These are phyloP conservation scores for Amanita phalloides DNA, from an alignment of 768 basidiomycete genomes.

Conservation along the genomic window DNA sequence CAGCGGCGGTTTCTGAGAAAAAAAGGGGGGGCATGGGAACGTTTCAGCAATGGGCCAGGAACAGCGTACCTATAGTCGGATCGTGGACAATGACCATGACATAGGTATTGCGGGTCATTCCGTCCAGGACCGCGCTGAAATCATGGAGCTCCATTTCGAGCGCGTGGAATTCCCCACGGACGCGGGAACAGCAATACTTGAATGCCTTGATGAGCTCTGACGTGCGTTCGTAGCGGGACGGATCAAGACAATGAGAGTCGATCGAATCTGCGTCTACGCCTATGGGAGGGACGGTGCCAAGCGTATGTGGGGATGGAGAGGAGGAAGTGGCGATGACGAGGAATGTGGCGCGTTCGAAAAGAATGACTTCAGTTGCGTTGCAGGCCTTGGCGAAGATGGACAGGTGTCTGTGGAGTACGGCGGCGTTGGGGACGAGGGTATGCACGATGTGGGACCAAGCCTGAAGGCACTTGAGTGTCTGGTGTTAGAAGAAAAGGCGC, in stretches of 20 bases:
- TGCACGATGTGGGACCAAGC: constrained; percentile 99
- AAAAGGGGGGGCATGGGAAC: constrained; percentile 1
- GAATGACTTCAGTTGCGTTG: constrained; percentile 85
- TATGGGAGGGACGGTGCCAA: constrained; percentile 15
- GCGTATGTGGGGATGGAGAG: constrained; percentile 26
- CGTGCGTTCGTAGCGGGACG: constrained; percentile 76
- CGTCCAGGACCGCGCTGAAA: constrained; percentile 85
- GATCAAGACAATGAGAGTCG: constrained; percentile 38
- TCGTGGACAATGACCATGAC: constrained; percentile 85
- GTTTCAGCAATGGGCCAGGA: background rate
- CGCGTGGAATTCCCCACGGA: constrained; percentile 77
- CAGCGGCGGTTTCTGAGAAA: constrained; percentile 70
- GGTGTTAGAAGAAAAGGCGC: background rate
- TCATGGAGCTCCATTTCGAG: constrained; percentile 80
- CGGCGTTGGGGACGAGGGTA: constrained; percentile 89
- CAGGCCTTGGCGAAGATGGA: constrained; percentile 80
- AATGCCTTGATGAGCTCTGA: constrained; percentile 94
- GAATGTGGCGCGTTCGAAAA: constrained; percentile 97
- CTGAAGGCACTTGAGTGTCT: constrained; percentile 25
- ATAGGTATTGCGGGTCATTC: constrained; percentile 90
- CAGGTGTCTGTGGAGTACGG: constrained; percentile 81
- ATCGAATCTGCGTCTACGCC: constrained; percentile 15
- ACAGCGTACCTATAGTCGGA: constrained; percentile 69
- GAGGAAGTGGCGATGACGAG: constrained; percentile 88
- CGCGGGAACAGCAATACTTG: constrained; percentile 81